A percentile compares a stretch with the other conserved stretches of the same genome.
Evolutionary conservation across 805 yeast genomes (phyloP).

Genomic region (Candida jianshihensis): DNA sequence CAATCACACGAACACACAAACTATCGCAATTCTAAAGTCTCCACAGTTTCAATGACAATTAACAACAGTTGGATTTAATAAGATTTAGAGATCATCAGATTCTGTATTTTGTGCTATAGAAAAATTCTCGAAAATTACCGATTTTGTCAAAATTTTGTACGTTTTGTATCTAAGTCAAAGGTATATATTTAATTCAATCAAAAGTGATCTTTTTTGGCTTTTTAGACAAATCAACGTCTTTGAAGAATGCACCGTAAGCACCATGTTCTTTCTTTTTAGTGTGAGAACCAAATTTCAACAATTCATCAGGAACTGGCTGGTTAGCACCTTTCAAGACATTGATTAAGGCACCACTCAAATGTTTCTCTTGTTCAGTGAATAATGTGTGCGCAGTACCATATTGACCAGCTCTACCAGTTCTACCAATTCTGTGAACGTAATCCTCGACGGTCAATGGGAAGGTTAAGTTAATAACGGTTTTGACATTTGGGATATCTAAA

Average conservation of each 20-base stretch:
- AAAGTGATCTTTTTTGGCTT: slow-evolving; percentile 90
- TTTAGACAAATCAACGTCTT: slow-evolving; percentile 80
- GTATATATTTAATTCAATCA: slow-evolving; percentile 7
- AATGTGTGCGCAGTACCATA: slow-evolving; percentile 92
- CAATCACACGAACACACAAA: too few relatives aligned
- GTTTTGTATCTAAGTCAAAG: neutral
- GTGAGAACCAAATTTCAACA: slow-evolving; percentile 93
- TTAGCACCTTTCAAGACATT: slow-evolving; percentile 90
- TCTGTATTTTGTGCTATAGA: too few relatives aligned
- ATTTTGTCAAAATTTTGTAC: too few relatives aligned
- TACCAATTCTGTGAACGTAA: slow-evolving; percentile 94
- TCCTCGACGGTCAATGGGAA: slow-evolving; percentile 96
- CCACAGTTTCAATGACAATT: too few relatives aligned
- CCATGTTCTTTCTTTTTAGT: slow-evolving; percentile 96
- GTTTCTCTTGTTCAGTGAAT: slow-evolving; percentile 95
- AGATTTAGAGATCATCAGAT: too few relatives aligned
- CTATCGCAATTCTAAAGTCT: too few relatives aligned
- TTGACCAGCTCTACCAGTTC: slow-evolving; percentile 97
- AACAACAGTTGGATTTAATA: too few relatives aligned
- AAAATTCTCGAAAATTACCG: too few relatives aligned
- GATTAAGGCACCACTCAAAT: slow-evolving; percentile 87
- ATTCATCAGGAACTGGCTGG: slow-evolving; percentile 92
- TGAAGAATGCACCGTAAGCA: slow-evolving; percentile 97
- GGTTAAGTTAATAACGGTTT: slow-evolving; percentile 88
- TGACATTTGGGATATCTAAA: slow-evolving; percentile 94